A percentile compares a stretch with the other conserved stretches of the same genome.
phyloP scores from a whole-genome alignment of 1,284 basidiomycete genomes.

The Rhizoctonia solani region DNA sequence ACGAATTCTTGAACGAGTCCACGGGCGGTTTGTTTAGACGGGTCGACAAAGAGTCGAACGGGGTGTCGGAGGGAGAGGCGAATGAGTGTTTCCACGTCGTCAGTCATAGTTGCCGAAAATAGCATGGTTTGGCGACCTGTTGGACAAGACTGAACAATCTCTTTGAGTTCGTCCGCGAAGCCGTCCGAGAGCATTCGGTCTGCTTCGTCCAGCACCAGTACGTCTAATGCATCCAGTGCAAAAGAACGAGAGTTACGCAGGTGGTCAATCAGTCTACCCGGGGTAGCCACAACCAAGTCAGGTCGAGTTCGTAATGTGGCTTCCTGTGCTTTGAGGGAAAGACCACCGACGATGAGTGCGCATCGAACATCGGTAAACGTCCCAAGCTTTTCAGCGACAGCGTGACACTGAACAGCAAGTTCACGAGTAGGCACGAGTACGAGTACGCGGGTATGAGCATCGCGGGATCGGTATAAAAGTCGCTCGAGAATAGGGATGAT shows the following conservation, averaged over 20 bases:
- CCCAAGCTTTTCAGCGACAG: constrained; percentile 84
- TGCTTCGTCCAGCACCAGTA: constrained; percentile 95
- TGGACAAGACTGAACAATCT: constrained; percentile 92
- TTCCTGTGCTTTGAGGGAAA: constrained; percentile 92
- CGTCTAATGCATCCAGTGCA: constrained; percentile 89
- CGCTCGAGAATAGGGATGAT: constrained; percentile 93
- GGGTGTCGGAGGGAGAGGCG: constrained; percentile 90
- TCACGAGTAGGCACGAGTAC: constrained; percentile 93
- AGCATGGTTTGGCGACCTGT: constrained; percentile 92
- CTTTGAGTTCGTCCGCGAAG: constrained; percentile 92
- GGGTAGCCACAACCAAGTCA: constrained; percentile 93
- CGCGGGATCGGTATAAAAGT: constrained; percentile 84
- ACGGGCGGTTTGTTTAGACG: constrained; percentile 84
- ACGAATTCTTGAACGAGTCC: constrained; percentile 97
- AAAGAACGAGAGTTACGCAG: constrained; percentile 95
- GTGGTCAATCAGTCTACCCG: constrained; percentile 95
- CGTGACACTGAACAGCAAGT: constrained; percentile 91
- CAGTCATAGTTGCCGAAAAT: constrained; percentile 98
- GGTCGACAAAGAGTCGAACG: constrained; percentile 93
- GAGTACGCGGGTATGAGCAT: constrained; percentile 91
- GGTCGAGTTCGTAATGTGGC: constrained; percentile 81
- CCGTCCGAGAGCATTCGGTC: constrained; percentile 98
- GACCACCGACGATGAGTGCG: constrained; percentile 86
- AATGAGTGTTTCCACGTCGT: constrained; percentile 91
- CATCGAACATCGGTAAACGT: constrained; percentile 87